A percentile compares a stretch with the other conserved stretches of the same genome.
These are phyloP conservation scores for Phytophthora quininea DNA, from an alignment of 352 stramenopile genomes.

Conservation along the genomic window DNA sequence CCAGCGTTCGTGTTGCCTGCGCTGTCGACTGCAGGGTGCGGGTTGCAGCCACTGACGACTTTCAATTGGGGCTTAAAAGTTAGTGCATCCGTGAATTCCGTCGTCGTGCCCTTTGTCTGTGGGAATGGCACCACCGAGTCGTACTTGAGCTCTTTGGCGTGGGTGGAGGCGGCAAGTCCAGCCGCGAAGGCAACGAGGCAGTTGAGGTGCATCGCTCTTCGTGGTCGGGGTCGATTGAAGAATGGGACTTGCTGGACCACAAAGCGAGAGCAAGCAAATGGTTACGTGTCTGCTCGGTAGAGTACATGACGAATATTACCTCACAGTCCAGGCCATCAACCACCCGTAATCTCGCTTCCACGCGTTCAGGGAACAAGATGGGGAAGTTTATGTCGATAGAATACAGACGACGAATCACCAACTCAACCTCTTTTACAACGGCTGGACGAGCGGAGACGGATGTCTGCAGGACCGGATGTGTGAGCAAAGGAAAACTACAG, in stretches of 20 bases:
- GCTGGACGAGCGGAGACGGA: too few species aligned
- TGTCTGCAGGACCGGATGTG: too few species aligned
- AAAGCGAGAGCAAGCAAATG: too few species aligned
- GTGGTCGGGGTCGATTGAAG: neutral
- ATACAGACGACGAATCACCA: too few species aligned
- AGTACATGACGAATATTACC: too few species aligned
- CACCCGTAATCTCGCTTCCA: too few species aligned
- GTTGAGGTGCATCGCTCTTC: neutral
- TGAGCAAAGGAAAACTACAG: too few species aligned
- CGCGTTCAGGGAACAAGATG: too few species aligned
- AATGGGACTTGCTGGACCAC: neutral
- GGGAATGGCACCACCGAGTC: conserved; percentile 13
- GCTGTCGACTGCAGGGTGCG: neutral
- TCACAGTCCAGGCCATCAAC: too few species aligned
- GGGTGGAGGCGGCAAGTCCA: conserved; percentile 1
- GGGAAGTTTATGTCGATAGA: too few species aligned
- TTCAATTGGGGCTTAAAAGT: conserved; percentile 27
- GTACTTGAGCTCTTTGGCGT: conserved; percentile 13
- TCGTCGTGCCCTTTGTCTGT: conserved; percentile 6
- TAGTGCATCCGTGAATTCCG: conserved; percentile 1
- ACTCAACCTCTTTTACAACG: too few species aligned
- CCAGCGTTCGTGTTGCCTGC: conserved; percentile 23
- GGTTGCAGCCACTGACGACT: conserved; percentile 18
- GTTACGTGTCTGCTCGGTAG: too few species aligned
- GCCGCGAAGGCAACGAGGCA: neutral